These are phyloP conservation scores for Fusarium penzigii DNA, from an alignment of 2,329 filamentous ascomycete species.

Conservation along the genomic window DNA sequence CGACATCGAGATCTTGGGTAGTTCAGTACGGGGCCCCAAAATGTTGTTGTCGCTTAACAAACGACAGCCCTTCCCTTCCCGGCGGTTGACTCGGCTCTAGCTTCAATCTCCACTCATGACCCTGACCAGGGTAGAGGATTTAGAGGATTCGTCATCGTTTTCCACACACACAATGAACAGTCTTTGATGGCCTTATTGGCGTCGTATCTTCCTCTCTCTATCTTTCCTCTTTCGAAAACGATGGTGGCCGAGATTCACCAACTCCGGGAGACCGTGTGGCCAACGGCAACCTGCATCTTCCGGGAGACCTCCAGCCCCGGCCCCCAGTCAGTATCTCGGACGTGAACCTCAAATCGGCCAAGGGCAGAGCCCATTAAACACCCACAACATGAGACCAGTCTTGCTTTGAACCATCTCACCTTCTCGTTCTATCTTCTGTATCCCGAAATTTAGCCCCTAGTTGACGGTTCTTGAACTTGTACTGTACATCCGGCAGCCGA, in stretches of 20 bases:
- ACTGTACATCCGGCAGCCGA: not conserved
- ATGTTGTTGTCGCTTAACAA: conserved; percentile 7
- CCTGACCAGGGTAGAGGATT: conserved; percentile 19
- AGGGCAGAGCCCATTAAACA: conserved; percentile 23
- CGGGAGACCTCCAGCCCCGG: conserved; percentile 18
- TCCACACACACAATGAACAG: conserved; percentile 16
- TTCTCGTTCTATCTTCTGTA: not conserved
- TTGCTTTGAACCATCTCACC: not conserved
- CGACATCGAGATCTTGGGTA: conserved; percentile 22
- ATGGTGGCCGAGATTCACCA: conserved; percentile 25
- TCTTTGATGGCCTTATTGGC: conserved; percentile 39
- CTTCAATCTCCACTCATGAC: conserved; percentile 36
- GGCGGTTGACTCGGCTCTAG: conserved; percentile 42
- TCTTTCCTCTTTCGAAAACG: conserved; percentile 18
- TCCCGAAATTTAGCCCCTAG: not conserved
- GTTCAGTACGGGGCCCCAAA: conserved; percentile 18
- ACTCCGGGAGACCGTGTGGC: conserved; percentile 24
- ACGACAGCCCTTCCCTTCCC: conserved; percentile 29
- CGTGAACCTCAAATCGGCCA: conserved; percentile 32
- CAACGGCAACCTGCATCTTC: conserved; percentile 31
- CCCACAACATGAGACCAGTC: conserved; percentile 17
- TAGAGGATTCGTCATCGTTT: conserved; percentile 35
- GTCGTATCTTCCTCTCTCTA: conserved; percentile 1
- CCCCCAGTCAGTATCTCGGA: conserved; percentile 29
- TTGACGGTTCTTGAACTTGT: not conserved